Evolutionary conservation across 2,329 filamentous ascomycete species (phyloP).

Genomic region (Beauveria caledonica): DNA sequence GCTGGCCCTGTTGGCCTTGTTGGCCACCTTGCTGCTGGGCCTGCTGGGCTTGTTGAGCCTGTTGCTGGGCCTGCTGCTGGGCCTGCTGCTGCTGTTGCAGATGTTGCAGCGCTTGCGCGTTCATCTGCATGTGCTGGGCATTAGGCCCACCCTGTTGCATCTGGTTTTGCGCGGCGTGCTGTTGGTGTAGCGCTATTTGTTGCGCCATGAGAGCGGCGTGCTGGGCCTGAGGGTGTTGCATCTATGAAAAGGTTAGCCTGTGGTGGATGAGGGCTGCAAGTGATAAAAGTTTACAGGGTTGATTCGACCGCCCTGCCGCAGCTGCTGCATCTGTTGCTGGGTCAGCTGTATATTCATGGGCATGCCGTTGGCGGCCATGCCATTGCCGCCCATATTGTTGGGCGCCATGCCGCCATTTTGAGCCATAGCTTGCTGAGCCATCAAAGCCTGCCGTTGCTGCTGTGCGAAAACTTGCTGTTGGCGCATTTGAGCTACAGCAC

Average conservation of each 20-base stretch:
- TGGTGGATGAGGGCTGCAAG: background rate
- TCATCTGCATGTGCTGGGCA: slow-evolving; percentile 42
- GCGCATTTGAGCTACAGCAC: slow-evolving; percentile 34
- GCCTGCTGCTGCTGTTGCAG: slow-evolving; percentile 31
- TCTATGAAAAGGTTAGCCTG: slow-evolving; percentile 10
- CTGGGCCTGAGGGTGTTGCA: slow-evolving; percentile 18
- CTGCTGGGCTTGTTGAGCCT: slow-evolving; percentile 30
- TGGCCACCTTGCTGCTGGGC: slow-evolving; percentile 15
- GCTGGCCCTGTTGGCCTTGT: slow-evolving; percentile 16
- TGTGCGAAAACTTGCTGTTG: slow-evolving; percentile 51
- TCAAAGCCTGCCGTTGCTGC: slow-evolving; percentile 45
- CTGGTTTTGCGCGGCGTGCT: slow-evolving; percentile 19
- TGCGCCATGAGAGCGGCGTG: slow-evolving; percentile 30
- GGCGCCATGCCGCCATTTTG: slow-evolving; percentile 37
- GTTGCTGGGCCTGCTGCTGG: slow-evolving; percentile 38
- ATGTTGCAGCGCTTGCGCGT: slow-evolving; percentile 37
- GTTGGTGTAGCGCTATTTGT: slow-evolving; percentile 38
- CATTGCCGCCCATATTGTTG: slow-evolving; percentile 23
- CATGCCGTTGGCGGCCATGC: slow-evolving; percentile 36
- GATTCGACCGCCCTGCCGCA: slow-evolving; percentile 34
- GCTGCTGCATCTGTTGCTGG: slow-evolving; percentile 42
- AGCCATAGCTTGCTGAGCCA: slow-evolving; percentile 45
- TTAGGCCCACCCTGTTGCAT: slow-evolving; percentile 32
- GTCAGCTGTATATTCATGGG: slow-evolving; percentile 44
- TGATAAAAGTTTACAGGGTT: slow-evolving; percentile 30